Evolutionary conservation across 257 asterid species (phyloP), one percentile per base, ranked within the genome.

Genomic region (Nicotiana tomentosiformis): DNA sequence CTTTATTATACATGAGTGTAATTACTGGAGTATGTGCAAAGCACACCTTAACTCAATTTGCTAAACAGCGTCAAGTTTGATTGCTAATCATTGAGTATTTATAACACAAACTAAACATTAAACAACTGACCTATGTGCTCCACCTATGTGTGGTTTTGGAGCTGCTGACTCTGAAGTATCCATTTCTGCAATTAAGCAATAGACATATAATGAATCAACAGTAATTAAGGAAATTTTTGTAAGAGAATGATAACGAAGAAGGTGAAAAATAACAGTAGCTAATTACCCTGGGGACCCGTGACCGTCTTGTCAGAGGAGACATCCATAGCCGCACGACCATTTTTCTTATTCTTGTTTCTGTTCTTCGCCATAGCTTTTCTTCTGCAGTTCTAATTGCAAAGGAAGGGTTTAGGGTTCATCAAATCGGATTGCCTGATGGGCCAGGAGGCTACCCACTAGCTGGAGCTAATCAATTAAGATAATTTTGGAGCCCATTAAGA

Each of bases 101-200:
- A 69, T 37, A 37, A 37, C 77, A 10, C 10, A 32, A 32, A 4
- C 0, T n/a, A 11, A 43, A 12, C 5, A 70, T 20, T 26, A 74
- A 60, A 23, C 12, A 46, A 78, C 90, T 88, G 8, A 90, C 95
- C 88, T 83, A 30, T 79, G 87, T 10, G 76, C 0, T 55, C 84
- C 89, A 74, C 87, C 88, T 33, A 61, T 37, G 32, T 86, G 76
- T 72, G 57, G 46, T 18, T 80, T 62, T 14, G 87, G 30, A 84
- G 82, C 85, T 66, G 70, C 83, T n/a, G 89, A 82, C 78, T 90
- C 94, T 5, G 93, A 88, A 17, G 93, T 89, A 23, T 90, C 95
- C 95, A 93, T 91, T 10, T 88, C 97, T 93, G 78, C 57, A 83
- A 70, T 51, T 39, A 74, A 46, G 23, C 12, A 74, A 23, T 8